Conservation (phyloP, 2,329 filamentous ascomycete species). For the Fusarium chuoi region DNA sequence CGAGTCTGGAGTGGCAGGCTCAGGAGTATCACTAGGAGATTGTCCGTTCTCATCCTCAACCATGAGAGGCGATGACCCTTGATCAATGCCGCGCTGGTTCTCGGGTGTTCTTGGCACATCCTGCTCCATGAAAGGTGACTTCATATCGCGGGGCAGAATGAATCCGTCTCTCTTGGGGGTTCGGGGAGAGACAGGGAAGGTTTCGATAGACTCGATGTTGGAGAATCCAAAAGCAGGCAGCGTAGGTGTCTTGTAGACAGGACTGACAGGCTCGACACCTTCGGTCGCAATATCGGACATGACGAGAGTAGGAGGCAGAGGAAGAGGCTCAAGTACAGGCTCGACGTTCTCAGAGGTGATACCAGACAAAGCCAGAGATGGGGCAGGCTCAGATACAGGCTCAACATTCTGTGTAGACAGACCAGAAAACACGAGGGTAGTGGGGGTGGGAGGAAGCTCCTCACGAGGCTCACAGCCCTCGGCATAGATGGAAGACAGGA, state of each 20-base stretch:
- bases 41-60: conserved; percentile 73
- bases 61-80: conserved; percentile 59
- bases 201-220: conserved; percentile 57
- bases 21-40: conserved; percentile 54
- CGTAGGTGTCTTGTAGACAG: conserved; percentile 36
- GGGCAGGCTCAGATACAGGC: conserved; percentile 45
- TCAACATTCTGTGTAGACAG: conserved; percentile 52
- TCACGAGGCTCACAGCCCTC: conserved; percentile 50
- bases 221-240: conserved; percentile 55
- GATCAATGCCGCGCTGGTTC: conserved; percentile 56
- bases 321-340: conserved; percentile 43
- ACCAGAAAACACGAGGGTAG: conserved; percentile 48
- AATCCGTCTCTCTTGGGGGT: conserved; percentile 67
- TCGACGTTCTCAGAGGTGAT: conserved; percentile 50
- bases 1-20: conserved; percentile 63
- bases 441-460: conserved; percentile 40
- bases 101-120: conserved; percentile 53
- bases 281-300: conserved; percentile 52
- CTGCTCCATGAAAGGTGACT: conserved; percentile 44
- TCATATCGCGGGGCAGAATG: conserved; percentile 62
- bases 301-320: conserved; percentile 44
- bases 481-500: conserved; percentile 46
- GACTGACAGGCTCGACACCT: conserved; percentile 53
- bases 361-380: conserved; percentile 27
- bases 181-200: conserved; percentile 57